Evolutionary conservation across 2,329 filamentous ascomycete genomes (phyloP).

Genomic region (Paramyrothecium roridum): DNA sequence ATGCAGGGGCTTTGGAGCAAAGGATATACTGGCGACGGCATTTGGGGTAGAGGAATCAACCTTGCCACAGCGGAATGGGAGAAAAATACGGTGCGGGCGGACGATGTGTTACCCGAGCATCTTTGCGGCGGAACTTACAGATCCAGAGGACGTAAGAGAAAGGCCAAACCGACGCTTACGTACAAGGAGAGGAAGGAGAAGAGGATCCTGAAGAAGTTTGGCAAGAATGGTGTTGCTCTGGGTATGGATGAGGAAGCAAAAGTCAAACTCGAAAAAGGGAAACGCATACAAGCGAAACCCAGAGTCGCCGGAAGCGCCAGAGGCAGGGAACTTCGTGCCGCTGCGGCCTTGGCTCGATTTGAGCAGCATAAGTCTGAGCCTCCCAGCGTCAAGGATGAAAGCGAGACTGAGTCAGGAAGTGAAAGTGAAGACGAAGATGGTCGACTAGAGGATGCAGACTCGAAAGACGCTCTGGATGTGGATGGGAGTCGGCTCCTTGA

Average conservation of each 20-base stretch:
- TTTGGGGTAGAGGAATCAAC: conserved; percentile 73
- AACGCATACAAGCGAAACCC: conserved; percentile 61
- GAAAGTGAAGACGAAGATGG: conserved; percentile 48
- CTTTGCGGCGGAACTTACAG: conserved; percentile 80
- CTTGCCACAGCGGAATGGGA: conserved; percentile 61
- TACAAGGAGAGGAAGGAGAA: conserved; percentile 73
- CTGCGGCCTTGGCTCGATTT: conserved; percentile 73
- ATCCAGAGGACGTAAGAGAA: conserved; percentile 55
- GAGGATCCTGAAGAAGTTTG: conserved; percentile 74
- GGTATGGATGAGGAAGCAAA: conserved; percentile 68
- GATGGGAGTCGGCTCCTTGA: conserved; percentile 65
- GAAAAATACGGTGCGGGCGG: conserved; percentile 44
- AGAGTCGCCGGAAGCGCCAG: conserved; percentile 71
- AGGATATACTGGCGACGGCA: conserved; percentile 74
- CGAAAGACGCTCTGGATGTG: conserved; percentile 58
- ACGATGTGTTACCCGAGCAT: conserved; percentile 63
- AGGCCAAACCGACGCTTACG: conserved; percentile 48
- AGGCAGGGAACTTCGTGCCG: conserved; percentile 72
- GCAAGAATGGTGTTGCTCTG: conserved; percentile 63
- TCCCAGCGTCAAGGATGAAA: conserved; percentile 26
- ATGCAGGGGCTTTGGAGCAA: conserved; percentile 69
- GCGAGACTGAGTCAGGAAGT: conserved; percentile 37
- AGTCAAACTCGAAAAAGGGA: conserved; percentile 64
- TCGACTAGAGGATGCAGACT: conserved; percentile 33
- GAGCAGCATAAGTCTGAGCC: conserved; percentile 52